These are phyloP conservation scores for Castanospermum australe DNA, from an alignment of 306 rosid species.

Conservation along the genomic window DNA sequence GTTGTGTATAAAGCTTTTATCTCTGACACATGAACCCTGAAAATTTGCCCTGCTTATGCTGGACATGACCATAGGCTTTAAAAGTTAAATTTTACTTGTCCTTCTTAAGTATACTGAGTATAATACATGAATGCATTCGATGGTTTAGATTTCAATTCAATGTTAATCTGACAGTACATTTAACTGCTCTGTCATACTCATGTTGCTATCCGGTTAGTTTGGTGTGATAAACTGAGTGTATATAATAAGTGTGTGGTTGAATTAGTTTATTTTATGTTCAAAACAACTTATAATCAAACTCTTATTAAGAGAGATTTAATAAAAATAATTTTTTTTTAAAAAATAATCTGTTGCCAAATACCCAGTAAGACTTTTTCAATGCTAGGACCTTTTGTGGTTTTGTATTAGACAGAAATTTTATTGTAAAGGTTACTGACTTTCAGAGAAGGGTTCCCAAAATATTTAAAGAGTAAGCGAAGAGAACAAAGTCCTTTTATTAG, in stretches of 20 bases:
- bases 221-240: not conserved
- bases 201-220: not conserved
- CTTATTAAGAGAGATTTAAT: no score
- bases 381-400: not conserved
- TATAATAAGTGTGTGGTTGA: no score
- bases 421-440: no score
- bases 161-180: not conserved
- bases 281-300: no score
- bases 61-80: not conserved
- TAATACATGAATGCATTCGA: not conserved
- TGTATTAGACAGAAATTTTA: no score
- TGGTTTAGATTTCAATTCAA: not conserved
- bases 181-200: not conserved
- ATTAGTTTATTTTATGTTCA: no score
- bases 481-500: no score
- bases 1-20: not conserved
- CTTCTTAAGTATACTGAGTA: not conserved
- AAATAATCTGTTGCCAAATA: no score
- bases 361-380: no score
- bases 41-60: not conserved
- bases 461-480: no score
- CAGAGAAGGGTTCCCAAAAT: no score
- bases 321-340: no score
- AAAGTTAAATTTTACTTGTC: not conserved
- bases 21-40: constrained; percentile 3